Evolutionary conservation across 768 basidiomycete species (phyloP).

Genomic region (Amyloporia xantha): DNA sequence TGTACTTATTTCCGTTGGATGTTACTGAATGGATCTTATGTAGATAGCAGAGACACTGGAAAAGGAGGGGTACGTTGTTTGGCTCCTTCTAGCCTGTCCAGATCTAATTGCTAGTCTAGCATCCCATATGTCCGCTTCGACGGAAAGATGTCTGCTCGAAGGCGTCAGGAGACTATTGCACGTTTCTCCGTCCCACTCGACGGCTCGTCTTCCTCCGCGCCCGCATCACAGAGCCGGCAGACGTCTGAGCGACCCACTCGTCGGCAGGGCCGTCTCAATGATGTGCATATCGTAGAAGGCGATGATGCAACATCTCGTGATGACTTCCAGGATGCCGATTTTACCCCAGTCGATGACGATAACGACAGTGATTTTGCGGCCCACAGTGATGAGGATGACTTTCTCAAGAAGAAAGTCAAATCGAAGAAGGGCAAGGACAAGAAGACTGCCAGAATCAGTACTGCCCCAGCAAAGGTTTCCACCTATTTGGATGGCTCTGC

Average conservation of each 20-base stretch:
- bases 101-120: conserved; percentile 30
- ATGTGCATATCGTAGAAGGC: conserved; percentile 3
- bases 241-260: conserved; percentile 6
- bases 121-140: conserved; percentile 80
- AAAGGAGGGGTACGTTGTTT: conserved; percentile 45
- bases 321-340: conserved; percentile 25
- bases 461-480: neutral
- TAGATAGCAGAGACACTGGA: conserved; percentile 69
- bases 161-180: conserved; percentile 71
- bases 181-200: conserved; percentile 66
- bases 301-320: conserved; percentile 2
- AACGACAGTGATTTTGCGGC: conserved; percentile 20
- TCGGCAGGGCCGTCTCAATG: conserved; percentile 3
- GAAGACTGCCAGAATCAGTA: conserved; percentile 24
- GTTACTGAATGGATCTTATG: neutral
- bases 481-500: conserved; percentile 7
- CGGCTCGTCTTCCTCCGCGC: conserved; percentile 2
- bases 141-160: conserved; percentile 76
- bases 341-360: conserved; percentile 13
- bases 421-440: conserved; percentile 32
- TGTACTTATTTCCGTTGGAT: neutral
- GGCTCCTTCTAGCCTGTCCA: neutral
- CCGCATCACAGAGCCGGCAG: conserved; percentile 6
- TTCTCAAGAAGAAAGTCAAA: conserved; percentile 15
- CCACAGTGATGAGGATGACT: conserved; percentile 9